Evolutionary conservation across 495 filamentous ascomycete genomes (phyloP).

Genomic region (Penicillium pancosmium): DNA sequence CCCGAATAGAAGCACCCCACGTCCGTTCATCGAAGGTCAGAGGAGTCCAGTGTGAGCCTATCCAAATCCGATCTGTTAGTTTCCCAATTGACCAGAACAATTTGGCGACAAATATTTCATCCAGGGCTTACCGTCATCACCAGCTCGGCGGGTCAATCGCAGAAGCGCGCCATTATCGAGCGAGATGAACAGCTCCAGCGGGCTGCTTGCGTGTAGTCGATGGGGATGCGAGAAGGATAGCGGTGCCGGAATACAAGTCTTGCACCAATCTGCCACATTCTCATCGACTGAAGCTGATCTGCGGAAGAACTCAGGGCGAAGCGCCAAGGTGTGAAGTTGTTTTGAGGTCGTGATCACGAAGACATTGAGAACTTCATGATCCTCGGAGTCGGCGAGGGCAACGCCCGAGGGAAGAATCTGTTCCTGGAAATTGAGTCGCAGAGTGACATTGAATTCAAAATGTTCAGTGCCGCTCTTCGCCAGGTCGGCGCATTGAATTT

Average conservation of each 20-base stretch:
- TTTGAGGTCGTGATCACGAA: conserved; percentile 79
- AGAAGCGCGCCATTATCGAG: conserved; percentile 82
- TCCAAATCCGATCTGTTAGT: conserved; percentile 2
- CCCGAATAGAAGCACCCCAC: conserved; percentile 73
- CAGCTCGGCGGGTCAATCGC: conserved; percentile 65
- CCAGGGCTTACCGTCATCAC: conserved; percentile 63
- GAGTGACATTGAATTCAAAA: conserved; percentile 67
- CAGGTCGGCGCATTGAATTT: conserved; percentile 81
- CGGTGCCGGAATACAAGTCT: conserved; percentile 66
- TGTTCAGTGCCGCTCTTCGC: conserved; percentile 65
- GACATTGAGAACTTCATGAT: conserved; percentile 75
- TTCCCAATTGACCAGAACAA: background rate
- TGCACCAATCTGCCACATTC: conserved; percentile 75
- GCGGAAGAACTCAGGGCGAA: conserved; percentile 81
- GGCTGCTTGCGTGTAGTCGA: conserved; percentile 71
- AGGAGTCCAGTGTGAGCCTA: conserved; percentile 72
- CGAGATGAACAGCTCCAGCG: conserved; percentile 74
- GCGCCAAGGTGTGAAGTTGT: conserved; percentile 75
- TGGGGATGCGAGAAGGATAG: conserved; percentile 81
- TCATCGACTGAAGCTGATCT: conserved; percentile 66
- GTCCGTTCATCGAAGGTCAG: conserved; percentile 76
- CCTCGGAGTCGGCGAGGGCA: conserved; percentile 76
- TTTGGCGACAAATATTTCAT: background rate
- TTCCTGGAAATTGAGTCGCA: conserved; percentile 75
- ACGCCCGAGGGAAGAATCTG: conserved; percentile 73